Conservation (phyloP, 352 stramenopile species). For the Globisporangium okanoganense region DNA sequence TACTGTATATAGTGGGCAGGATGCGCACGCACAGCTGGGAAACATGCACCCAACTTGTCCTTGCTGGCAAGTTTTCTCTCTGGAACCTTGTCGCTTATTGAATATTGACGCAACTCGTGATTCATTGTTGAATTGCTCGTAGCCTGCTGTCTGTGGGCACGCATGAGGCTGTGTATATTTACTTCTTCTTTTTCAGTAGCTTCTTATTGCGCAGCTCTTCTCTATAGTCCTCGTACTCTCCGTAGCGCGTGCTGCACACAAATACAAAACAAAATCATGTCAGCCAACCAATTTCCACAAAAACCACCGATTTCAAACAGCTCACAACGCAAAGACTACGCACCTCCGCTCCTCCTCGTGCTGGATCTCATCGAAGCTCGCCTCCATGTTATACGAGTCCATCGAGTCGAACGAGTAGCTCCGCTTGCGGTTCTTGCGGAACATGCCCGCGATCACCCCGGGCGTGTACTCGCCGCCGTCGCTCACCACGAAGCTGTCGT, state of each 20-base stretch:
- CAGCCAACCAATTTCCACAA: not conserved
- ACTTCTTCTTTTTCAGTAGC: constrained; percentile 70
- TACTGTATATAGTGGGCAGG: not conserved
- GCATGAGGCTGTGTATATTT: constrained; percentile 2
- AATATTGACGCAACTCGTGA: constrained; percentile 1
- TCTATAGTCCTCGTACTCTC: constrained; percentile 79
- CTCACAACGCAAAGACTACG: no score
- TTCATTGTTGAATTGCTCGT: not conserved
- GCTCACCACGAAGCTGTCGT: constrained; percentile 86
- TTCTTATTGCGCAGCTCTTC: constrained; percentile 87
- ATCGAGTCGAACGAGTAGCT: constrained; percentile 75
- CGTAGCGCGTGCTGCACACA: constrained; percentile 49
- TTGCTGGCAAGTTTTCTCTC: not conserved
- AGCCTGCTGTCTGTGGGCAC: not conserved
- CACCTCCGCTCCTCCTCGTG: constrained; percentile 84
- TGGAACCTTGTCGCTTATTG: not conserved
- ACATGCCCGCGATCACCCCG: constrained; percentile 75
- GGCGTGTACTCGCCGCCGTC: constrained; percentile 74
- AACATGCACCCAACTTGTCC: not conserved
- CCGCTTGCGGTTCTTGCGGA: constrained; percentile 69
- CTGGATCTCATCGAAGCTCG: constrained; percentile 81
- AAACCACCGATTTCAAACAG: not conserved
- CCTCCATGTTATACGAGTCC: constrained; percentile 86
- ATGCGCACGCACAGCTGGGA: not conserved
- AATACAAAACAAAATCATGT: not conserved